Percentiles rank a stretch among this genome's conserved stretches.
These are phyloP conservation scores for Nigrograna mackinnonii DNA, from an alignment of 2,329 filamentous ascomycete species.

Conservation along the genomic window DNA sequence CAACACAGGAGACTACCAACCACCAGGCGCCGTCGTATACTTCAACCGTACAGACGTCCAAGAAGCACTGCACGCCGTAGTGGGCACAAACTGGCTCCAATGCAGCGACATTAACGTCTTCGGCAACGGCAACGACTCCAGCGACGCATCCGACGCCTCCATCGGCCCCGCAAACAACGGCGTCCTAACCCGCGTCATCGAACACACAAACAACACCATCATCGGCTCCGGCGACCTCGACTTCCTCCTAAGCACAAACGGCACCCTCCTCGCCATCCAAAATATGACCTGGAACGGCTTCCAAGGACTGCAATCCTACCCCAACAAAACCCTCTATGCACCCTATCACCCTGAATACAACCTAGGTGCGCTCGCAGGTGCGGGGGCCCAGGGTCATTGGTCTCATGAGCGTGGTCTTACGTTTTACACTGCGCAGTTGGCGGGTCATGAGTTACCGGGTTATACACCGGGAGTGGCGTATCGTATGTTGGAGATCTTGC, in stretches of 20 bases:
- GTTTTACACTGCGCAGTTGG: constrained; percentile 47
- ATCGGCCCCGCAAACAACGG: constrained; percentile 43
- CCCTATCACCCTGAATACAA: constrained; percentile 50
- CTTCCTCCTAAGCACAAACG: constrained; percentile 54
- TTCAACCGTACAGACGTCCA: constrained; percentile 59
- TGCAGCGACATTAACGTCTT: constrained; percentile 49
- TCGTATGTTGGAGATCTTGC: constrained; percentile 46
- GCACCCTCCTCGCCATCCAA: constrained; percentile 56
- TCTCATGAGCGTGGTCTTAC: constrained; percentile 49
- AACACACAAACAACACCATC: constrained; percentile 55
- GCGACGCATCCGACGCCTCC: constrained; percentile 34
- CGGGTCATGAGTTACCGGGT: constrained; percentile 48
- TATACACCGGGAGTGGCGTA: constrained; percentile 49
- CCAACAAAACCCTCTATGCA: constrained; percentile 45
- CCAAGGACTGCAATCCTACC: constrained; percentile 50
- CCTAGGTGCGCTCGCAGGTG: constrained; percentile 41
- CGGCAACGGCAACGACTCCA: constrained; percentile 30
- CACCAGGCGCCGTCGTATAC: constrained; percentile 47
- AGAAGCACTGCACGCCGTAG: constrained; percentile 52
- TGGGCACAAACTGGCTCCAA: constrained; percentile 46
- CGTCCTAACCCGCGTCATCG: constrained; percentile 54
- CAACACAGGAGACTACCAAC: constrained; percentile 42
- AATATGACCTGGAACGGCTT: constrained; percentile 58
- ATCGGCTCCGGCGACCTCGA: constrained; percentile 55
- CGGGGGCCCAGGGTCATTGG: constrained; percentile 47